phyloP scores from a whole-genome alignment of 257 asterid species.

The Prunella vulgaris region DNA sequence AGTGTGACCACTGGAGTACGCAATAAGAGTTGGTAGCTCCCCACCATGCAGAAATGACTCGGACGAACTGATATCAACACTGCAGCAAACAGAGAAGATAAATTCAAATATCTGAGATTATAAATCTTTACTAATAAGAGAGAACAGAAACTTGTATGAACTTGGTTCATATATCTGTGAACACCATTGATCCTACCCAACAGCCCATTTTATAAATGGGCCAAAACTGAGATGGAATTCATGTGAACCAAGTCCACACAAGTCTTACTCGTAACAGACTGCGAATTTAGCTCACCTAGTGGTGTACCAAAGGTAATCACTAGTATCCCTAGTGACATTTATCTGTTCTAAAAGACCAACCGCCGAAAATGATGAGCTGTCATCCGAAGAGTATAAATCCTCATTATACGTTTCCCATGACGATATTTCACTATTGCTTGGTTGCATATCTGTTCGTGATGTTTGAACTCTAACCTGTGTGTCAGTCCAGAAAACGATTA shows the following conservation, averaged over 20 bases:
- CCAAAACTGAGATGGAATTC: no score
- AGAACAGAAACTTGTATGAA: no score
- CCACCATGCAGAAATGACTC: constrained; percentile 77
- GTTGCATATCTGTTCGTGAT: constrained; percentile 69
- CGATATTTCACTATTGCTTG: constrained; percentile 46
- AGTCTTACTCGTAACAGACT: neutral
- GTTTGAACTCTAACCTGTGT: constrained; percentile 85
- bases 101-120: neutral
- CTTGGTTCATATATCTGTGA: no score
- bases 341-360: constrained; percentile 85
- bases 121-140: neutral
- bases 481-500: constrained; percentile 4
- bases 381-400: constrained; percentile 71
- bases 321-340: constrained; percentile 82
- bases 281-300: constrained; percentile 51
- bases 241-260: no score
- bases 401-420: constrained; percentile 92
- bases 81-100: constrained; percentile 27
- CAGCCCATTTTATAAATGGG: no score
- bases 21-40: constrained; percentile 71
- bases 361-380: constrained; percentile 61
- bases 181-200: no score
- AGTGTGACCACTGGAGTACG: constrained; percentile 77
- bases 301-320: constrained; percentile 89
- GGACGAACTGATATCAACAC: constrained; percentile 68